A percentile compares a stretch with the other conserved stretches of the same genome.
Conservation (phyloP, 179 eudicot genomes). For the Spinacia oleracea region DNA sequence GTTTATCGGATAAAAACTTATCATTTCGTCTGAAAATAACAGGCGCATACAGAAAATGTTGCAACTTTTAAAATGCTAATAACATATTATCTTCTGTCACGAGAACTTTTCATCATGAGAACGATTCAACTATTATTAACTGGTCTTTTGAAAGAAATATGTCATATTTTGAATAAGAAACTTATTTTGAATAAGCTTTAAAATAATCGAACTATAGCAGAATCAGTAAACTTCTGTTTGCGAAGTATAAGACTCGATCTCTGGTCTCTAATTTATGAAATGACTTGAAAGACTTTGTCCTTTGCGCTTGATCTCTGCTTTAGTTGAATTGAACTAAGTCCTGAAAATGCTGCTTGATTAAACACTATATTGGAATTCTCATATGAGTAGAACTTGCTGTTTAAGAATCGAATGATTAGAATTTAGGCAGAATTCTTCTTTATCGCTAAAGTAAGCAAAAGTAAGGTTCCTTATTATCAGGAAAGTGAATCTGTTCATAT, state of each 20-base stretch:
- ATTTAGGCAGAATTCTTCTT: background rate
- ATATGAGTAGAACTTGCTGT: background rate
- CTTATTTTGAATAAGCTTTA: too few relatives aligned
- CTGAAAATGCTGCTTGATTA: too few relatives aligned
- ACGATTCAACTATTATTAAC: background rate
- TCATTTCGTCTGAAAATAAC: background rate
- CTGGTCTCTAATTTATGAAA: too few relatives aligned
- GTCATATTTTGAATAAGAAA: too few relatives aligned
- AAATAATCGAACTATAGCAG: background rate
- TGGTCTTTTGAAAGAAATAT: background rate
- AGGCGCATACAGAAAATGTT: background rate
- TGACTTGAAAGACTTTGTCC: background rate
- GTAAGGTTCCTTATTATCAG: background rate
- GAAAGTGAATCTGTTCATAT: background rate
- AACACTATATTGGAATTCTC: background rate
- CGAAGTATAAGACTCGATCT: too few relatives aligned
- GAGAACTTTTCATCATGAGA: too few relatives aligned
- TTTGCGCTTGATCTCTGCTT: background rate
- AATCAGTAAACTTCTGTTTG: background rate
- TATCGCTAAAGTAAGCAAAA: background rate
- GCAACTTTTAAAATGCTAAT: too few relatives aligned
- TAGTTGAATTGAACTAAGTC: too few relatives aligned
- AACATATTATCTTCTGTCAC: too few relatives aligned
- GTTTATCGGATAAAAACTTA: background rate
- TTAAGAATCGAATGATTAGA: background rate